Evolutionary conservation across 768 basidiomycete species (phyloP), one percentile per base, ranked within the genome.

Genomic region (Guyanaporus albipodus): DNA sequence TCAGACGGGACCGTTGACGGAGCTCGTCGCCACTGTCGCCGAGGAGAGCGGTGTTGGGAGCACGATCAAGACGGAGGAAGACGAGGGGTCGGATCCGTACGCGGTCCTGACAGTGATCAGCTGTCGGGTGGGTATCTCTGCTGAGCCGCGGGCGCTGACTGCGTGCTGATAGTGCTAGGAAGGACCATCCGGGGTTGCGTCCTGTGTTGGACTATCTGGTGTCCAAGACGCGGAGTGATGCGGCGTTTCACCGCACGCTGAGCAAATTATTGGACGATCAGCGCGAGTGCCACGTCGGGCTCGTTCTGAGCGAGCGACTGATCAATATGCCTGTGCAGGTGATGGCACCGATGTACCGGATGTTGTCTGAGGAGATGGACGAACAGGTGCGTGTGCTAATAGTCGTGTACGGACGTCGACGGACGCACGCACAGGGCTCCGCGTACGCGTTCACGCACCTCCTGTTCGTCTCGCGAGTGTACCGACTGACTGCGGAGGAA

Each of bases 291-390:
- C 54, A 87, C 50, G 79, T 95, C 37, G 95, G 91, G 2, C 74
- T 96, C 15, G 75, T 97, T 8, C 72, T 99, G 53, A 87, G 85
- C 53, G 91, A 96, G 64, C 76, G 95, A 0, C 73, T 98, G 41
- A 76, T 96, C 54, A 99, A 98, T 64, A 94, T 99, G 84, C 95
- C 95, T 0, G 85, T 92, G 12, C 91, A 97, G 56, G 81, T 93
- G 28, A 76, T 94, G 8, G 87, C 92, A 6, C 93, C 91, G 1
- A 86, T 96, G 83, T 97, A 94, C 66, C 75, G 75, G 35, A 92
- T 97, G 87, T 74, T 98, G 19, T 69, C 73, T 0, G 82, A 88
- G 38, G 95, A 99, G 64, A 71, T 96, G n/a, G 71, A 80, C 29
- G 80, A 75, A 70, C 88, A 85, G 40, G 89, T 86, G 47, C 43